Base-by-base conservation (phyloP, 2,329 filamentous ascomycete genomes). In the Fusarium burgessii region DNA sequence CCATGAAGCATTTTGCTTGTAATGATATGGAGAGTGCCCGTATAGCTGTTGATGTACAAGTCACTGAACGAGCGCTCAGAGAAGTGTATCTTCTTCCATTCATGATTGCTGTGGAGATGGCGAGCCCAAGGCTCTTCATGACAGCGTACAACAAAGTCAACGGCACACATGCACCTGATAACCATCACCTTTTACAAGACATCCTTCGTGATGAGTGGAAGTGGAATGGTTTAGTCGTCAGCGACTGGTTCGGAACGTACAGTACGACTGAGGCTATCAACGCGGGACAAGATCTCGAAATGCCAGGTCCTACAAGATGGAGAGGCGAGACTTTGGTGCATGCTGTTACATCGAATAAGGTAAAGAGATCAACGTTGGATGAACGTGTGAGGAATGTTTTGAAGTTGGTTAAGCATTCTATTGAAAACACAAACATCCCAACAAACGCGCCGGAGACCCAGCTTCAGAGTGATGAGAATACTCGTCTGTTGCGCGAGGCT, bases 21-120 rank as follows among this genome's bases (percentile, higher is more conserved):
- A 68, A 68, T 23, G 65, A 68, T n/a, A 68, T 68, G 65, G 65
- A 68, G 29, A 67, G 63, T 33, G 62, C 62, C 0, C 36, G 65
- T 2, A 68, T 68, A 62, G 65, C 65, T 15, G 57, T 67, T 15
- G 57, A 68, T 2, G 15, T 67, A 0, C 62, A 62, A 2, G 35
- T 68, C 2, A 47, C 58, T 3, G 62, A 67, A 5, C 7, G 58
- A 1, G 58, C 58, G 12, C 10, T 61, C 2, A 32, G 58, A 3
- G 58, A 61, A 18, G 42, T 61, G 1, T 61, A 61, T 25, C 27
- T 61, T 32, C 23, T 58, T 11, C 58, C 58, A 17, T 61, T 61
- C 6, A 61, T 61, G 58, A 58, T 61, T n/a, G 52, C 58, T 0
- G 35, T 47, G 5, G 52, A 58, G 9, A 61, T 61, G 52, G 58